Base-by-base conservation (phyloP, 2,329 filamentous ascomycete genomes). In the Cryphonectria parasitica region DNA sequence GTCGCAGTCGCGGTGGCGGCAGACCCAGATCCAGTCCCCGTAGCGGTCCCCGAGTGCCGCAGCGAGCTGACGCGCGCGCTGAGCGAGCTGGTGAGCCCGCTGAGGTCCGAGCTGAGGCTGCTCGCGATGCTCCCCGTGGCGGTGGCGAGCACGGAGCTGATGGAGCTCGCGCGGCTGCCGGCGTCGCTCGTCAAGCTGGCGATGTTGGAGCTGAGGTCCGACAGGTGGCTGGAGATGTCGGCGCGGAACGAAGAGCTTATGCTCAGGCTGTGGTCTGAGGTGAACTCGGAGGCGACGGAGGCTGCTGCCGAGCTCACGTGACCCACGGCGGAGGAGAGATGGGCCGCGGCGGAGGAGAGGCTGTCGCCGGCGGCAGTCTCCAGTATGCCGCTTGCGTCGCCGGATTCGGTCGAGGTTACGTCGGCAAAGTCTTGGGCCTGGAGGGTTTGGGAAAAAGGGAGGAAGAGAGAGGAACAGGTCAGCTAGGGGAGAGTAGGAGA, bases 141-240 rank as follows among this genome's bases (percentile, higher is more conserved):
- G 25, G 76, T 77, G 43, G 74, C 69, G 31, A 79, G 73, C 56
- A 70, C 73, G 15, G 74, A 77, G 72, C 75, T 77, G 73, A 80
- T 72, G 60, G 75, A 76, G 56, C 71, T 73, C 49, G 36, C 56
- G 36, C 60, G 52, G 69, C 70, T 70, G n/a, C 68, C 69, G 52
- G 72, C 72, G 43, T 72, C 68, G 63, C 72, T 73, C 43, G 73
- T 75, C 70, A 77, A 63, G 63, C 75, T 76, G 66, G 54, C 73
- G 43, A 79, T 49, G 61, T 76, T 72, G 34, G 75, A 75, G 66
- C 71, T 73, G 64, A 72, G 64, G 65, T 69, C 73, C n/a, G 77
- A 78, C 64, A 71, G 74, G 66, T 74, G 74, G 34, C 74, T 75
- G 15, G 73, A 74, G 63, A 68, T n/a, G 39, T 52, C 43, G 25